Conservation (phyloP, 2,329 filamentous ascomycete genomes). For the Sordariomycetes sp. region DNA sequence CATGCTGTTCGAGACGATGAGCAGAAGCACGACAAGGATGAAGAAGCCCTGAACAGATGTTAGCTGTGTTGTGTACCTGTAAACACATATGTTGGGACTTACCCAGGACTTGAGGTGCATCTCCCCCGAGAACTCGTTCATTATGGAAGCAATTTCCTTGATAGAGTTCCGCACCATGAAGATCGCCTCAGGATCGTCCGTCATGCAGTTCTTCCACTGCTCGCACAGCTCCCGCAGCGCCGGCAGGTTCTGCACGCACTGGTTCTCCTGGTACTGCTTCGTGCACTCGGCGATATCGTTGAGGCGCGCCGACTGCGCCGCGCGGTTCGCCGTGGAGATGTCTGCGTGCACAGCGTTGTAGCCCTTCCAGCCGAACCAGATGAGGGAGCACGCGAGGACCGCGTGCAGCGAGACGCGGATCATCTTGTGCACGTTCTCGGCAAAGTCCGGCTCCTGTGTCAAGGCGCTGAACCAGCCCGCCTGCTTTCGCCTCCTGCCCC, state of each 20-base stretch:
- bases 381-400: conserved; percentile 40
- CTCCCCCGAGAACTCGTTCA: conserved; percentile 86
- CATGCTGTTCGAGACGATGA: conserved; percentile 39
- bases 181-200: conserved; percentile 65
- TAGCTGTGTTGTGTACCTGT: neutral
- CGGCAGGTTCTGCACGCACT: conserved; percentile 58
- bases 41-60: conserved; percentile 33
- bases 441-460: conserved; percentile 47
- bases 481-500: conserved; percentile 14
- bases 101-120: conserved; percentile 73
- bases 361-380: conserved; percentile 55
- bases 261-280: conserved; percentile 64
- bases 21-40: conserved; percentile 34
- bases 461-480: conserved; percentile 34
- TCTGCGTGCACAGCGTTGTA: conserved; percentile 57
- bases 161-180: conserved; percentile 74
- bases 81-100: conserved; percentile 13
- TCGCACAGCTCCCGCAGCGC: conserved; percentile 64
- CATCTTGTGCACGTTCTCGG: conserved; percentile 49
- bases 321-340: conserved; percentile 60
- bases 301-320: conserved; percentile 57
- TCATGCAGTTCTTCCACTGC: conserved; percentile 82
- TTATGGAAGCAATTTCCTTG: conserved; percentile 80
- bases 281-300: conserved; percentile 65
- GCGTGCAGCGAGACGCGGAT: conserved; percentile 53